phyloP scores from a whole-genome alignment of 2,329 filamentous ascomycete genomes.

The Pseudogymnoascus sp. region DNA sequence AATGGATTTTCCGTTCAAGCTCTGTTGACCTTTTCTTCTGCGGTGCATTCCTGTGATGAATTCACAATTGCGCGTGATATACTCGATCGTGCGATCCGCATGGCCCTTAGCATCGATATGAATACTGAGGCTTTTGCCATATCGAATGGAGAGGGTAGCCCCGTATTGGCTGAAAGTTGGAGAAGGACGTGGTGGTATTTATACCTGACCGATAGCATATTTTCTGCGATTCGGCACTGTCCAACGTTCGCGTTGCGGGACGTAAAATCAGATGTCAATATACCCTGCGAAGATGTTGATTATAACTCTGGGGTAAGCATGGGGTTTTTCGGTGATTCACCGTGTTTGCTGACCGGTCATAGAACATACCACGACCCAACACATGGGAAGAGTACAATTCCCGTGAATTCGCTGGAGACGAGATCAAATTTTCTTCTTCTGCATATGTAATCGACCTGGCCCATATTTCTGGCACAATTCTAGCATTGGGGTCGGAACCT shows the following conservation, averaged over 20 bases:
- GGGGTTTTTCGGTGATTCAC: slow-evolving; percentile 1
- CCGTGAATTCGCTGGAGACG: slow-evolving; percentile 27
- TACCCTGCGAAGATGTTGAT: slow-evolving; percentile 35
- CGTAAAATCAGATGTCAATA: slow-evolving; percentile 27
- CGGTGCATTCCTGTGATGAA: slow-evolving; percentile 9
- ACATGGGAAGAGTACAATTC: slow-evolving; percentile 30
- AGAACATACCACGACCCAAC: slow-evolving; percentile 29
- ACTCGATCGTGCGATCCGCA: slow-evolving; percentile 7
- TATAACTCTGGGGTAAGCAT: slow-evolving; percentile 32
- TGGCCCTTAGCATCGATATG: slow-evolving; percentile 10
- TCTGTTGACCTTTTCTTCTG: slow-evolving; percentile 1
- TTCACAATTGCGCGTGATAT: slow-evolving; percentile 7
- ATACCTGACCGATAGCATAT: slow-evolving; percentile 24
- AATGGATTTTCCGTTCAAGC: slow-evolving; percentile 10
- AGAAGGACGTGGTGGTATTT: slow-evolving; percentile 35
- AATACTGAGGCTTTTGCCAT: slow-evolving; percentile 8
- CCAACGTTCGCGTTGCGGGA: slow-evolving; percentile 24
- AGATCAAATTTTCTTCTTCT: slow-evolving; percentile 32
- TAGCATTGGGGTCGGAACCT: slow-evolving; percentile 23
- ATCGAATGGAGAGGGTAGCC: slow-evolving; percentile 24
- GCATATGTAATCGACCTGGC: slow-evolving; percentile 32
- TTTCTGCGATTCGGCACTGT: slow-evolving; percentile 17
- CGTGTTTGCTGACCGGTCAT: slow-evolving; percentile 10
- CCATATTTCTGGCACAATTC: slow-evolving; percentile 28
- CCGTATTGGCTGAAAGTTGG: slow-evolving; percentile 33